Base-by-base conservation (phyloP, 352 stramenopile species). In the Phytophthora tentaculata region DNA sequence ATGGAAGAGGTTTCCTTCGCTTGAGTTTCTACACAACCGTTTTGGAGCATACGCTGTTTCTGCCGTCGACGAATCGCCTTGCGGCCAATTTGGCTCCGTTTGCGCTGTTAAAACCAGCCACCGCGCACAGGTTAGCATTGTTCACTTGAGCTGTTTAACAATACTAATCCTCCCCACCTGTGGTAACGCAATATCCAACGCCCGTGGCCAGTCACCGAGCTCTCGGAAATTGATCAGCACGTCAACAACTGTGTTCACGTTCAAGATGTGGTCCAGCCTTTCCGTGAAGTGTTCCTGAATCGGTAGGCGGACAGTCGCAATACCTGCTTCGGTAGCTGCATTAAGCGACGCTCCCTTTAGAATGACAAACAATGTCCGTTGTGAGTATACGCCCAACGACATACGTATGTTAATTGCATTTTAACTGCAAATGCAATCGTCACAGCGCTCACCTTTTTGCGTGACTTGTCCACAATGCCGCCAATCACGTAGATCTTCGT, bases 401-500 rank as follows among this genome's bases (percentile, higher is more conserved):
- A 8, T 8, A 8, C 28, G 9, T 9, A 32, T 9, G 28, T 32
- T 32, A 8, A 8, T 8, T 32, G 28, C 28, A 32, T 32, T 32
- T 32, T 9, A 32, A 8, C 28, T 32, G 28, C 28, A 32, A 9
- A 5, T 5, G 12, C 14, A 19, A 16, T 44, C 4, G 20, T 48
- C 24, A 56, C 44, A 39, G 14, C 41, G 41, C 54, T 43, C 4
- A 84, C 77, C 55, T 93, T 93, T 51, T 89, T 88, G 8, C 84
- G 73, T 1, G 83, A 91, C 62, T 90, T 90, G 69, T 94, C 86
- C 22, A 94, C 84, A 53, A 94, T 92, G 57, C 86, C 84, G 9
- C 86, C 86, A 49, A 94, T 92, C 43, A 94, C 83, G 50, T 94
- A 94, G 54, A 83, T 88, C 65, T 92, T 94, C 29, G 53, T 76